Base-by-base conservation (phyloP, 176 grass and related monocot genomes). In the Zoysia japonica region DNA sequence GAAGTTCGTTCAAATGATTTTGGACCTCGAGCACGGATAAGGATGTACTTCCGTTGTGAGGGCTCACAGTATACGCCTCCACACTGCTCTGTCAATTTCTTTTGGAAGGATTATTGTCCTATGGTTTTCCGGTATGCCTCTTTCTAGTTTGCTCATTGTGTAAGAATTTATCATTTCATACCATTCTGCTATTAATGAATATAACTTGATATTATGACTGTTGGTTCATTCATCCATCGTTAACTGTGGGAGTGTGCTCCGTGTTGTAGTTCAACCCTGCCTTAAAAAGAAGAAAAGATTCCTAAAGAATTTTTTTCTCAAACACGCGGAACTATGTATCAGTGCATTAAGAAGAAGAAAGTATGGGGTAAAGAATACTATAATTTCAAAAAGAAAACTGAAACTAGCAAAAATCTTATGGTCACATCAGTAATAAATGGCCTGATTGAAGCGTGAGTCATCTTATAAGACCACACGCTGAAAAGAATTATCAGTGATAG, bases 61-160 rank as follows among this genome's bases (percentile, higher is more conserved):
- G 96, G 96, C 35, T 94, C 96, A 3, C 92, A 98, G 76, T 98
- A 90, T 81, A 98, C 92, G 37, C 96, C 96, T 87, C 92, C 96
- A 45, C 96, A 98, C 71, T 77, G 77, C 72, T 98, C 96, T 75
- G 86, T 95, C 74, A 77, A 84, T 90, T 98, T 98, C 88, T 90
- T 91, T 82, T 98, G 96, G 96, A 98, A 98, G 85, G 96, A 98
- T 55, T 95, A 98, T 69, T 98, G 96, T 52, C 96, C 92, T 57
- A 98, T 98, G 96, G 96, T 93, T 67, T 98, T 98, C 88, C 84
- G 92, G 92, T 93, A 91, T 52, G 60, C 42, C 50, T 65, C 64
- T 80, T 66, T 88, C 47, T 38, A 74, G 47, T 77, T 80, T 78
- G 42, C 17, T 68, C 46, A 52, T 57, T 79, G 19, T 85, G 46